Percentiles rank a stretch among this genome's conserved stretches.
Evolutionary conservation across 2,329 filamentous ascomycete species (phyloP).

Genomic region (Penicillium sclerotigenum): DNA sequence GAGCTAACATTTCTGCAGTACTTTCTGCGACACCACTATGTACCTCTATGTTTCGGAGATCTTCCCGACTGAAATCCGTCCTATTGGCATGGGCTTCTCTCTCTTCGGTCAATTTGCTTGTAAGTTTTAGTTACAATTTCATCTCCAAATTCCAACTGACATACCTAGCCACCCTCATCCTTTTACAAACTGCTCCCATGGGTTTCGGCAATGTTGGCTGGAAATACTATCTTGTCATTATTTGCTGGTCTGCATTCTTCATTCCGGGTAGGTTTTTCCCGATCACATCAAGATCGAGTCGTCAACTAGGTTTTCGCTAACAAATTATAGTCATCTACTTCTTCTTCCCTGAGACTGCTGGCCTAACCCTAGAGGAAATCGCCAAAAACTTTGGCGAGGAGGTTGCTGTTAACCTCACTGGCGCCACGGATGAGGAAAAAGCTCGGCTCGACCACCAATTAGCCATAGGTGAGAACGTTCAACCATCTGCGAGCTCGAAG

Average conservation of each 20-base stretch:
- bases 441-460: constrained; percentile 20
- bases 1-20: constrained; percentile 28
- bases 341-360: constrained; percentile 45
- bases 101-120: constrained; percentile 51
- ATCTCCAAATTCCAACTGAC: not conserved
- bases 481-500: not conserved
- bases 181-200: constrained; percentile 48
- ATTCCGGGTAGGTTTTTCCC: constrained; percentile 33
- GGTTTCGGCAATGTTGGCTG: constrained; percentile 47
- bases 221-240: constrained; percentile 52
- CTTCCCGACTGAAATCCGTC: constrained; percentile 50
- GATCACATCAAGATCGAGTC: not conserved
- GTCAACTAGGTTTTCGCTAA: constrained; percentile 3
- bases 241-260: constrained; percentile 44
- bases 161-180: constrained; percentile 44
- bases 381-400: constrained; percentile 51
- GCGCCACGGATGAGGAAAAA: constrained; percentile 43
- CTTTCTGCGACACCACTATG: constrained; percentile 48
- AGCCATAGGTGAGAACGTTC: not conserved
- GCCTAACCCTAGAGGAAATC: constrained; percentile 47
- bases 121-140: constrained; percentile 10
- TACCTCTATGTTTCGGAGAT: constrained; percentile 49
- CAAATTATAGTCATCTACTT: constrained; percentile 41
- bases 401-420: constrained; percentile 47
- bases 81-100: constrained; percentile 53